Conservation (phyloP, 2,329 filamentous ascomycete species). For the Diaporthe nobilis region DNA sequence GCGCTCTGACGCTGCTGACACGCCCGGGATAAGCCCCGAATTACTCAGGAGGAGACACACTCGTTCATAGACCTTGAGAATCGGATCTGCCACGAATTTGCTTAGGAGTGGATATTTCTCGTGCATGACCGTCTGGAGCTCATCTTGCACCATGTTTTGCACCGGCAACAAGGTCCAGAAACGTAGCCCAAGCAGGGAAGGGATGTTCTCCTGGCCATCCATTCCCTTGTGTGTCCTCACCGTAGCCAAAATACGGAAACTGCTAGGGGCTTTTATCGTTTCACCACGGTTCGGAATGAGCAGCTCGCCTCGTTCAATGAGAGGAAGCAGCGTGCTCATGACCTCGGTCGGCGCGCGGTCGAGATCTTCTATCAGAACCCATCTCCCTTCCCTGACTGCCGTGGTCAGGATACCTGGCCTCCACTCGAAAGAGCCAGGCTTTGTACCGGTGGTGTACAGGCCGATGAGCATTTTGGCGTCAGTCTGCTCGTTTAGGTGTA, state of each 20-base stretch:
- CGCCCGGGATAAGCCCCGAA: conserved; percentile 48
- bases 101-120: conserved; percentile 79
- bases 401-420: conserved; percentile 92
- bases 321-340: conserved; percentile 89
- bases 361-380: conserved; percentile 97
- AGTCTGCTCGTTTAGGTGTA: conserved; percentile 98
- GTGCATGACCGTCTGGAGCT: conserved; percentile 81
- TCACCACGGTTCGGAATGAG: conserved; percentile 92
- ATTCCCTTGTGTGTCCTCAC: conserved; percentile 81
- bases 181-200: conserved; percentile 84
- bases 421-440: conserved; percentile 93
- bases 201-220: conserved; percentile 77
- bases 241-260: conserved; percentile 93
- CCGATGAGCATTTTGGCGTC: conserved; percentile 97
- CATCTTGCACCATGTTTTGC: conserved; percentile 73
- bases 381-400: conserved; percentile 92
- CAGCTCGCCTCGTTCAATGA: conserved; percentile 93
- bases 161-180: conserved; percentile 88
- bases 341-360: conserved; percentile 96
- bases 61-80: conserved; percentile 71
- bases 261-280: conserved; percentile 83
- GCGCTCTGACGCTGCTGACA: conserved; percentile 52
- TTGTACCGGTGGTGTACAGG: conserved; percentile 90
- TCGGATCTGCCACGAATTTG: conserved; percentile 68
- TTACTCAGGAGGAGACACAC: conserved; percentile 61